These are phyloP conservation scores for Trichophyton rubrum DNA, from an alignment of 2,329 filamentous ascomycete genomes.

Conservation along the genomic window DNA sequence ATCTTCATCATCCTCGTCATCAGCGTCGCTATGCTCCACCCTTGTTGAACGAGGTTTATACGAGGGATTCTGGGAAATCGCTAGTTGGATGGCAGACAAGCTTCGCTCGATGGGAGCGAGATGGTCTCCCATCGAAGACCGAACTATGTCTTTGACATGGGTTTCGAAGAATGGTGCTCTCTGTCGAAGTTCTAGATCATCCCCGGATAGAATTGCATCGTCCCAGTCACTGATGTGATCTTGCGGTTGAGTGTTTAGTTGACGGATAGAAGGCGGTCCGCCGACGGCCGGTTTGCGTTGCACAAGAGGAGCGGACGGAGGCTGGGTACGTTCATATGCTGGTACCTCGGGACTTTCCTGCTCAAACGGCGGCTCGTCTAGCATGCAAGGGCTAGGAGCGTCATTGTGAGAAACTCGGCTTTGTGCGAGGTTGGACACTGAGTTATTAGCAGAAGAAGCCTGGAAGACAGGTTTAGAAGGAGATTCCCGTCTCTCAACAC, in stretches of 20 bases:
- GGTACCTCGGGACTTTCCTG: neutral
- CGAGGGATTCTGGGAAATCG: conserved; percentile 45
- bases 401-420: conserved; percentile 44
- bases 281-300: conserved; percentile 15
- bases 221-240: conserved; percentile 84
- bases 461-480: conserved; percentile 9
- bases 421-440: conserved; percentile 9
- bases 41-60: conserved; percentile 57
- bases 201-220: conserved; percentile 65
- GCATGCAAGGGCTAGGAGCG: conserved; percentile 60
- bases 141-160: conserved; percentile 77
- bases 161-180: conserved; percentile 82
- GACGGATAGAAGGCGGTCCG: conserved; percentile 44
- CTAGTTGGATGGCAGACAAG: conserved; percentile 62
- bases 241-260: conserved; percentile 48
- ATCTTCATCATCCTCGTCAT: conserved; percentile 66
- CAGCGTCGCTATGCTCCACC: conserved; percentile 68
- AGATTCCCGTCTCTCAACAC: conserved; percentile 50
- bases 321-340: neutral
- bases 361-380: conserved; percentile 36
- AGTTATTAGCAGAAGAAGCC: conserved; percentile 4
- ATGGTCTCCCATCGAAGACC: conserved; percentile 59
- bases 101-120: conserved; percentile 70
- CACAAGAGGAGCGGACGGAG: neutral
- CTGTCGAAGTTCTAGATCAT: conserved; percentile 69